Conservation (phyloP, 257 asterid species). For the Misopates orontium region DNA sequence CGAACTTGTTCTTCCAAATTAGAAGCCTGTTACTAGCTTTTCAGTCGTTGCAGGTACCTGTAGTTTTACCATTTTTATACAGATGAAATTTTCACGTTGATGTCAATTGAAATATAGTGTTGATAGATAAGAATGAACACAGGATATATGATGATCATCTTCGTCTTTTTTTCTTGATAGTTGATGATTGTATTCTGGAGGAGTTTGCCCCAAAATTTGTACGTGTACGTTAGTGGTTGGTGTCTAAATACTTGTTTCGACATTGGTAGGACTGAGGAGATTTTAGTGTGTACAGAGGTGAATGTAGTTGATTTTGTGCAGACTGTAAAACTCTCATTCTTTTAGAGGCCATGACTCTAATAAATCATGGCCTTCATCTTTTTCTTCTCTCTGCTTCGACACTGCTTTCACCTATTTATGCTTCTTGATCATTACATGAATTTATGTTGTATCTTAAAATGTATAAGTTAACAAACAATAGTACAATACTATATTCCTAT, state of each 20-base stretch:
- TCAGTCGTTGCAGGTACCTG: conserved; percentile 27
- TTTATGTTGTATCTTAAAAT: too few species aligned
- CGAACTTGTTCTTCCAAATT: conserved; percentile 41
- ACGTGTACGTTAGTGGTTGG: too few species aligned
- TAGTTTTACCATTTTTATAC: conserved; percentile 43
- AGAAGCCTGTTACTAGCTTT: conserved; percentile 34
- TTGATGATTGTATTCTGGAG: not conserved
- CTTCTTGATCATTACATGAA: too few species aligned
- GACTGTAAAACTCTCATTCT: not conserved
- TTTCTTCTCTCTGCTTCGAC: too few species aligned
- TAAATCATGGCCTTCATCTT: not conserved
- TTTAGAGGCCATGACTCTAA: not conserved
- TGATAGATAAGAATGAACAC: too few species aligned
- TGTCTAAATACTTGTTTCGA: too few species aligned
- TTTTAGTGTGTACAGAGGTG: not conserved
- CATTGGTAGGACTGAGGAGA: not conserved
- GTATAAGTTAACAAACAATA: too few species aligned
- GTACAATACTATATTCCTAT: too few species aligned
- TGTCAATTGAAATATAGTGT: too few species aligned
- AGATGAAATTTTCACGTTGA: not conserved
- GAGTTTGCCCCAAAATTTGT: not conserved
- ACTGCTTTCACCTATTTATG: too few species aligned
- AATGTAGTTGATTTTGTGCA: not conserved
- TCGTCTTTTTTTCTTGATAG: not conserved
- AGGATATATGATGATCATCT: not conserved